phyloP scores from a whole-genome alignment of 371 early-diverging fungal species.

The Conidiobolus incongruus region DNA sequence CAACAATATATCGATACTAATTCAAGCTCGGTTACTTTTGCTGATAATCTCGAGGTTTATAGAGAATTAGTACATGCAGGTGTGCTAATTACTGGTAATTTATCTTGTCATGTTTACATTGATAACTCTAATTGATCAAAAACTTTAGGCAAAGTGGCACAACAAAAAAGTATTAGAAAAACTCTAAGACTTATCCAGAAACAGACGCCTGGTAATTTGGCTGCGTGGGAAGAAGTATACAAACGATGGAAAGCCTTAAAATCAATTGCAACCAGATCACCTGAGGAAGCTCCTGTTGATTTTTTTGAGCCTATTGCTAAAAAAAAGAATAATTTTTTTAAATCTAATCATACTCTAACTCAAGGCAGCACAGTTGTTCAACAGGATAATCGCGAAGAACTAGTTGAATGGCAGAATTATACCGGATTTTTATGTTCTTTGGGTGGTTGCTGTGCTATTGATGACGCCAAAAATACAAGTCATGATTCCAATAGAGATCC shows the following conservation, averaged over 20 bases:
- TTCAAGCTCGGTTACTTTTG: slow-evolving; percentile 25
- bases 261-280: slow-evolving; percentile 18
- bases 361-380: slow-evolving; percentile 10
- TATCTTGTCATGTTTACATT: slow-evolving; percentile 10
- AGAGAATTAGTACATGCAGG: slow-evolving; percentile 32
- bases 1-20: slow-evolving; percentile 26
- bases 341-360: not conserved
- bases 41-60: slow-evolving; percentile 49
- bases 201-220: slow-evolving; percentile 51
- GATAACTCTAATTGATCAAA: not conserved
- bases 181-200: slow-evolving; percentile 37
- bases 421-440: slow-evolving; percentile 69
- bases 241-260: slow-evolving; percentile 49
- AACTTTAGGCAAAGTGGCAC: slow-evolving; percentile 38
- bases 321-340: slow-evolving; percentile 7
- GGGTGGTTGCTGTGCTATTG: slow-evolving; percentile 43
- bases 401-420: slow-evolving; percentile 46
- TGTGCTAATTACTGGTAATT: slow-evolving; percentile 31
- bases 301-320: slow-evolving; percentile 3
- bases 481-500: slow-evolving; percentile 13
- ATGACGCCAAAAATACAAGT: slow-evolving; percentile 1
- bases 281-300: slow-evolving; percentile 17
- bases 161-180: slow-evolving; percentile 55
- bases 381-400: slow-evolving; percentile 3
- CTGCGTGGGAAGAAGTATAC: slow-evolving; percentile 73